A percentile compares a stretch with the other conserved stretches of the same genome.
phyloP scores from a whole-genome alignment of 768 basidiomycete genomes.

The Naganishia friedmannii region DNA sequence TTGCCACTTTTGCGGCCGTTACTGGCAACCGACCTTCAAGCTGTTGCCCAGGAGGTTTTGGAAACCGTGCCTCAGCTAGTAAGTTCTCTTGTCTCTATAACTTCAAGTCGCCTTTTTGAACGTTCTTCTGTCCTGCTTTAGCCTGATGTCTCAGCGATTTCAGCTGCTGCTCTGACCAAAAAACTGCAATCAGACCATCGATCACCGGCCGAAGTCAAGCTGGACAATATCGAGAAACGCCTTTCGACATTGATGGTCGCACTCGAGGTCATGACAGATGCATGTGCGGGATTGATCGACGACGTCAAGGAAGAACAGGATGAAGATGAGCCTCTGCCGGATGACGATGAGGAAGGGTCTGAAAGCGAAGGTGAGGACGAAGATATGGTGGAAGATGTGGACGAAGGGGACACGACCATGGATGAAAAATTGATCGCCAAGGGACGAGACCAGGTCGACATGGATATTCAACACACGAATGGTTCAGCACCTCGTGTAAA shows the following conservation, averaged over 20 bases:
- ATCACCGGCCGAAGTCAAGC: constrained; percentile 64
- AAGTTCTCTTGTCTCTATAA: neutral
- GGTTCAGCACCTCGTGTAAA: constrained; percentile 47
- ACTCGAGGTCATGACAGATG: constrained; percentile 81
- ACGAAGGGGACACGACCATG: constrained; percentile 52
- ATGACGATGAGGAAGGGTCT: constrained; percentile 39
- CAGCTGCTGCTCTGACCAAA: constrained; percentile 47
- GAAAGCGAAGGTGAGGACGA: constrained; percentile 45
- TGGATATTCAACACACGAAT: constrained; percentile 42
- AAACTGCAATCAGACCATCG: constrained; percentile 75
- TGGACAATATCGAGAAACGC: constrained; percentile 69
- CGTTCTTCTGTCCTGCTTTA: constrained; percentile 20
- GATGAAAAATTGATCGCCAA: constrained; percentile 49
- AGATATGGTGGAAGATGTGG: constrained; percentile 48
- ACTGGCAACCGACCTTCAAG: constrained; percentile 42
- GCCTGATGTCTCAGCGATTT: constrained; percentile 32
- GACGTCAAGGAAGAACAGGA: constrained; percentile 31
- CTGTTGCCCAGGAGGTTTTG: constrained; percentile 36
- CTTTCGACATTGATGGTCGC: constrained; percentile 73
- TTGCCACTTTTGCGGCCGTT: constrained; percentile 44
- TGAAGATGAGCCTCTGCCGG: neutral
- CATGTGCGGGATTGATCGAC: constrained; percentile 77
- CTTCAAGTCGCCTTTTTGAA: neutral
- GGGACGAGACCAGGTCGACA: constrained; percentile 51
- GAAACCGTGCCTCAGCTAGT: constrained; percentile 34